Evolutionary conservation across 2,329 filamentous ascomycete species (phyloP).

Genomic region (Orbilia brochopaga): DNA sequence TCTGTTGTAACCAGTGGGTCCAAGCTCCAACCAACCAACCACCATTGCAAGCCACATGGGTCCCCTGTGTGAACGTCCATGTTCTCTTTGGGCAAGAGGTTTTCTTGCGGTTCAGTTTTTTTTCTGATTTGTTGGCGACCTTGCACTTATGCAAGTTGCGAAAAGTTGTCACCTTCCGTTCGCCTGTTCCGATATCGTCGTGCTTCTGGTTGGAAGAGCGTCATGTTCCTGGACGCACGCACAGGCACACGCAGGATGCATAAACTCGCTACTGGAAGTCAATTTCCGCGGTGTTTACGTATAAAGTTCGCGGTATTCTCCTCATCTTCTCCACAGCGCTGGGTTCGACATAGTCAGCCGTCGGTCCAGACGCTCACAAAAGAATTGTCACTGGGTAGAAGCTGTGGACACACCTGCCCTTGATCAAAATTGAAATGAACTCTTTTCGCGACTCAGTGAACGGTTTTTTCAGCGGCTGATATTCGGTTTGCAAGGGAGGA

Average conservation of each 20-base stretch:
- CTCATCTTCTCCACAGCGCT: too few species aligned
- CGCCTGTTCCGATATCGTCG: constrained; percentile 38
- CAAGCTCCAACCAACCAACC: constrained; percentile 23
- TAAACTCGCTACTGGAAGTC: constrained; percentile 16
- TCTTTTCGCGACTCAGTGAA: neutral
- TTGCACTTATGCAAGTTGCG: constrained; percentile 25
- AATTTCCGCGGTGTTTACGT: neutral
- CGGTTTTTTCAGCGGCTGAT: neutral
- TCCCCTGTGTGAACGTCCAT: constrained; percentile 9
- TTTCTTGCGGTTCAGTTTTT: constrained; percentile 12
- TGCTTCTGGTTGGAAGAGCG: constrained; percentile 15
- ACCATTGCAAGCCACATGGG: constrained; percentile 30
- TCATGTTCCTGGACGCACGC: neutral
- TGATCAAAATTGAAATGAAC: too few species aligned
- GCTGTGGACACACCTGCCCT: neutral
- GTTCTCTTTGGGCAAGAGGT: constrained; percentile 18
- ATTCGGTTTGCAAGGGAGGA: neutral
- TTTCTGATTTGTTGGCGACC: constrained; percentile 31
- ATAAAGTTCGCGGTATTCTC: too few species aligned
- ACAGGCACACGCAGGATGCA: constrained; percentile 14
- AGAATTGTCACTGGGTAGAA: too few species aligned
- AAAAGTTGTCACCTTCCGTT: constrained; percentile 42
- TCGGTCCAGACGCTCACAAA: too few species aligned
- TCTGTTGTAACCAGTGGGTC: constrained; percentile 37
- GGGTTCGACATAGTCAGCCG: too few species aligned